These are phyloP conservation scores for Termitomyces bulborhizus DNA, from an alignment of 768 basidiomycete genomes.

Conservation along the genomic window DNA sequence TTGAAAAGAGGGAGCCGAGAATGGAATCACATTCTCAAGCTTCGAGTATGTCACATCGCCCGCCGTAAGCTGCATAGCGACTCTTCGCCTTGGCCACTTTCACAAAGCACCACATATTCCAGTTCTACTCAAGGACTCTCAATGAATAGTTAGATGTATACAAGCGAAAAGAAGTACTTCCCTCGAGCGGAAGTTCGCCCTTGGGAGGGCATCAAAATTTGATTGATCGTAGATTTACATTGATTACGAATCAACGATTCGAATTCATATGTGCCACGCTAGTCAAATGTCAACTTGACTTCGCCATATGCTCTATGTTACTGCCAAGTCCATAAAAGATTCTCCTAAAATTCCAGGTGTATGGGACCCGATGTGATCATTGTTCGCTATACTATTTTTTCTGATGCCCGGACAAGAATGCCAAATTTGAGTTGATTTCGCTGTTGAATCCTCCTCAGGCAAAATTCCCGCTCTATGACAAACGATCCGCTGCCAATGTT, in stretches of 20 bases:
- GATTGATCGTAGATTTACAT: background rate
- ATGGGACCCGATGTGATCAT: background rate
- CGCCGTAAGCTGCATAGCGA: background rate
- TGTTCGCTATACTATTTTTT: background rate
- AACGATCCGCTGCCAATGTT: background rate
- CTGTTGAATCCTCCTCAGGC: background rate
- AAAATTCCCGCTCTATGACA: conserved; percentile 2
- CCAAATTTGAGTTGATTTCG: background rate
- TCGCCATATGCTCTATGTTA: background rate
- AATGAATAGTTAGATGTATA: no score
- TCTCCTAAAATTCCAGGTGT: background rate
- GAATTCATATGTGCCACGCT: background rate
- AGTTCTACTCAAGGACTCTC: background rate
- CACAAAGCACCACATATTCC: background rate
- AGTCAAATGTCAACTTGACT: background rate
- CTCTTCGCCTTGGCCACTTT: background rate
- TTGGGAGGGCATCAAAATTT: background rate
- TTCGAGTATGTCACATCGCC: background rate
- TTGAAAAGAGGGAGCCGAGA: background rate
- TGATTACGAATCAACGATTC: background rate
- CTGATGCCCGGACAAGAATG: background rate
- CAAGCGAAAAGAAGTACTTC: background rate
- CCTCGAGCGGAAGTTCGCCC: background rate
- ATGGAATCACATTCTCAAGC: background rate
- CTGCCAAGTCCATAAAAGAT: background rate